Percentiles rank a stretch among this genome's conserved stretches.
These are phyloP conservation scores for Talaromyces ruber DNA, from an alignment of 495 filamentous ascomycete species.

Conservation along the genomic window DNA sequence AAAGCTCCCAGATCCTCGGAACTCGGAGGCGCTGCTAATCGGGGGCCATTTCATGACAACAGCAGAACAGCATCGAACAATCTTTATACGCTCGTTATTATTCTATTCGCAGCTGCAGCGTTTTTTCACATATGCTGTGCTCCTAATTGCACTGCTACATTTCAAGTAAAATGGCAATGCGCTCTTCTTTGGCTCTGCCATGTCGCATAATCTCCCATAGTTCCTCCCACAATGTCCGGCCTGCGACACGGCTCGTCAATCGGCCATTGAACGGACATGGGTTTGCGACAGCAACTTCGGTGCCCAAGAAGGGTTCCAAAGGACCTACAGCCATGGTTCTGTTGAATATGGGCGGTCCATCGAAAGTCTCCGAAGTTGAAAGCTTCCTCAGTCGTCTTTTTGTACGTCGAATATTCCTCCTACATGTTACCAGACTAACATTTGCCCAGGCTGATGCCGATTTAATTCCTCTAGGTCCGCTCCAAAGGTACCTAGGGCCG, in stretches of 20 bases:
- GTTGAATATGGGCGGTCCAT: constrained; percentile 97
- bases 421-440: not conserved
- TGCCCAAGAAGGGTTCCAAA: constrained; percentile 56
- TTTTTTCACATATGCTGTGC: not conserved
- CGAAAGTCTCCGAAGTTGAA: constrained; percentile 77
- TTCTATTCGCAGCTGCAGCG: not conserved
- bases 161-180: constrained; percentile 27
- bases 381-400: constrained; percentile 92
- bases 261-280: constrained; percentile 16
- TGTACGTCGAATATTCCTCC: constrained; percentile 38
- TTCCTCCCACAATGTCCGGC: constrained; percentile 2
- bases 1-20: not conserved
- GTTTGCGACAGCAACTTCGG: constrained; percentile 62
- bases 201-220: constrained; percentile 14
- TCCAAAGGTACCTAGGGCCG: constrained; percentile 85
- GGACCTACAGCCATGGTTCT: constrained; percentile 94
- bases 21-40: not conserved
- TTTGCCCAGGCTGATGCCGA: constrained; percentile 71
- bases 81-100: not conserved
- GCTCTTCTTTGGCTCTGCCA: constrained; percentile 21
- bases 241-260: not conserved
- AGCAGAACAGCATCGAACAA: not conserved
- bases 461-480: constrained; percentile 87
- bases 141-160: not conserved
- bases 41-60: not conserved